These are phyloP conservation scores for Ettlia oleoabundans DNA, from an alignment of 139 green algal species.

Conservation along the genomic window DNA sequence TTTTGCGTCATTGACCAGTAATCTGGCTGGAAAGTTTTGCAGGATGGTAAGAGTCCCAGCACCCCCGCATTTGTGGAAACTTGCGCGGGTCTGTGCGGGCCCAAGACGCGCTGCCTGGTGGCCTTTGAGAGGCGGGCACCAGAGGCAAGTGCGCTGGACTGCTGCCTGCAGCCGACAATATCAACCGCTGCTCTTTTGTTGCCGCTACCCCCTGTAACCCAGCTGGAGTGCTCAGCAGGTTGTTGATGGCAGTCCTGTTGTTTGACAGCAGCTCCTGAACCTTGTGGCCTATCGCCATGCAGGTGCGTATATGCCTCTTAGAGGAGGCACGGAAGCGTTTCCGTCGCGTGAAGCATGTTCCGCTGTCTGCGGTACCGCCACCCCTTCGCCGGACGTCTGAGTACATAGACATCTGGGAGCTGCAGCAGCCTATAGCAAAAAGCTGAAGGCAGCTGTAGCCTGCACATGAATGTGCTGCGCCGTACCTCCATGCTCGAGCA, in stretches of 20 bases:
- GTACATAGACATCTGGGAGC: constrained; percentile 52
- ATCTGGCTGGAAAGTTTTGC: background rate
- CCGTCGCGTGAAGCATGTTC: constrained; percentile 29
- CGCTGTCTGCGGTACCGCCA: constrained; percentile 6
- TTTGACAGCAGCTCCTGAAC: background rate
- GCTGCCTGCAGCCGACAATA: background rate
- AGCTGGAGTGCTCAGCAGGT: background rate
- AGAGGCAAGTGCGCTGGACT: constrained; percentile 20
- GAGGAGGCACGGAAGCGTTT: constrained; percentile 34
- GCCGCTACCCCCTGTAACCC: too few species aligned
- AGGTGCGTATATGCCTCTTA: constrained; percentile 34
- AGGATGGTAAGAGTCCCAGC: constrained; percentile 34
- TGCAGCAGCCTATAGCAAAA: constrained; percentile 1
- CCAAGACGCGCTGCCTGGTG: constrained; percentile 40
- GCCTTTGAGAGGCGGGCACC: constrained; percentile 48
- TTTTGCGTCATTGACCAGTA: too few species aligned
- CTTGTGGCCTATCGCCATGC: background rate
- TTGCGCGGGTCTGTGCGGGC: constrained; percentile 46
- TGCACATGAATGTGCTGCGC: too few species aligned
- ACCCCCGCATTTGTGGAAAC: constrained; percentile 49
- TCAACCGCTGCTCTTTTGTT: too few species aligned
- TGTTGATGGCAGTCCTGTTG: too few species aligned
- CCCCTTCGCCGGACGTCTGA: constrained; percentile 35
- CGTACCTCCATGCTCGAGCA: too few species aligned
- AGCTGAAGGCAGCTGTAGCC: too few species aligned